A percentile compares a stretch with the other conserved stretches of the same genome.
These are phyloP conservation scores for Stipa capillata DNA, from an alignment of 176 grass and related monocot species.

Conservation along the genomic window DNA sequence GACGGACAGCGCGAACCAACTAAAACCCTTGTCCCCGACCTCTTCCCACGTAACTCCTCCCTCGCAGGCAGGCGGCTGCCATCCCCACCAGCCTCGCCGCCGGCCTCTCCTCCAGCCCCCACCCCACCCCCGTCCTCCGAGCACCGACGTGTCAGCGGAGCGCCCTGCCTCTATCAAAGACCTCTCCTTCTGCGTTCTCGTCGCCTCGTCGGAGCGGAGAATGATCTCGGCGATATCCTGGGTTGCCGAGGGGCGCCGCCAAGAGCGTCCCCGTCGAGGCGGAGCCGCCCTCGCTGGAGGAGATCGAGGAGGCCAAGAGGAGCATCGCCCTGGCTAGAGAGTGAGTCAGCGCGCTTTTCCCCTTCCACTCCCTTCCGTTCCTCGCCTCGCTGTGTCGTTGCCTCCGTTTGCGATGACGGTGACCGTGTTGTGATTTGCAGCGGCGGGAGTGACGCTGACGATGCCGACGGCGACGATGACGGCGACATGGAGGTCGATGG, in stretches of 20 bases:
- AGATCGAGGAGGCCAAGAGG: slow-evolving; percentile 59
- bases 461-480: slow-evolving; percentile 30
- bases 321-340: slow-evolving; percentile 14
- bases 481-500: slow-evolving; percentile 56
- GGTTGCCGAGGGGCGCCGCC: slow-evolving; percentile 78
- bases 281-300: slow-evolving; percentile 75
- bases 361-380: not conserved
- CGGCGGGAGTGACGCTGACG: slow-evolving; percentile 50
- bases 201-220: not conserved
- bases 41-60: not conserved
- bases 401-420: not conserved
- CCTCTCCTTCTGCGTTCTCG: not conserved
- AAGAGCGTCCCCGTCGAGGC: slow-evolving; percentile 58
- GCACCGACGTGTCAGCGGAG: not conserved
- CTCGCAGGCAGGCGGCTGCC: too few relatives aligned
- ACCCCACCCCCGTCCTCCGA: not conserved
- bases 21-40: slow-evolving; percentile 18
- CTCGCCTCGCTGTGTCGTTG: not conserved
- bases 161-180: too few relatives aligned
- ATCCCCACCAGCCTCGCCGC: not conserved
- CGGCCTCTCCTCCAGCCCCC: not conserved
- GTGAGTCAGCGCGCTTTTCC: not conserved
- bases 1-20: not conserved
- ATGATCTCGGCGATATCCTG: slow-evolving; percentile 89
- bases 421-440: slow-evolving; percentile 10